Evolutionary conservation across 805 yeast genomes (phyloP).

Genomic region (Komagataella kurtzmanii): DNA sequence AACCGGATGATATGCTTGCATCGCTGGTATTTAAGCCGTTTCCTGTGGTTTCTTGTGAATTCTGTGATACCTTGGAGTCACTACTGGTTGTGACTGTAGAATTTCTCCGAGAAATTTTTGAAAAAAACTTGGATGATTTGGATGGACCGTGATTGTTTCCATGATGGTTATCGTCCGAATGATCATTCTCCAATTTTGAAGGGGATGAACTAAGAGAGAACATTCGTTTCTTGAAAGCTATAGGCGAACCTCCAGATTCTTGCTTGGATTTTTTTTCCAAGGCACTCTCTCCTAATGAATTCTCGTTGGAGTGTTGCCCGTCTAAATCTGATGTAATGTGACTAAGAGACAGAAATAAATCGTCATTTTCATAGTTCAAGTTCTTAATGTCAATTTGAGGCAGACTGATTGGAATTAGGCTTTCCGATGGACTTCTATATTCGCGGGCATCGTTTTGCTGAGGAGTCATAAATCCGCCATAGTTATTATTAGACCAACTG

Average conservation of each 20-base stretch:
- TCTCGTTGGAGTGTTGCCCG: background rate
- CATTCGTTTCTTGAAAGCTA: slow-evolving; percentile 21
- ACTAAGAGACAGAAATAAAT: background rate
- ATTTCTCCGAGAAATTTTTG: slow-evolving; percentile 13
- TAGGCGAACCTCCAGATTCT: slow-evolving; percentile 18
- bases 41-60: background rate
- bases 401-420: background rate
- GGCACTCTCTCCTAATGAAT: background rate
- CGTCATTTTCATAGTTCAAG: background rate
- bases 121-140: slow-evolving; percentile 17
- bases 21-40: background rate
- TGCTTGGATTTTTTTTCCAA: background rate
- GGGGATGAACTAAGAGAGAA: slow-evolving; percentile 23
- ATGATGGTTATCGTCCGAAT: background rate
- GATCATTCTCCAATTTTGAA: slow-evolving; percentile 10
- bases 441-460: background rate
- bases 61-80: background rate
- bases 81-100: slow-evolving; percentile 8
- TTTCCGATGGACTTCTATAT: background rate
- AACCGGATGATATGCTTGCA: slow-evolving; percentile 1
- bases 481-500: background rate
- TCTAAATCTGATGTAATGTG: background rate
- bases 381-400: background rate
- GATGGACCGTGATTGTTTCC: slow-evolving; percentile 3
- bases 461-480: background rate